Evolutionary conservation across 2,329 filamentous ascomycete genomes (phyloP).

Genomic region (Clonostachys chloroleuca): DNA sequence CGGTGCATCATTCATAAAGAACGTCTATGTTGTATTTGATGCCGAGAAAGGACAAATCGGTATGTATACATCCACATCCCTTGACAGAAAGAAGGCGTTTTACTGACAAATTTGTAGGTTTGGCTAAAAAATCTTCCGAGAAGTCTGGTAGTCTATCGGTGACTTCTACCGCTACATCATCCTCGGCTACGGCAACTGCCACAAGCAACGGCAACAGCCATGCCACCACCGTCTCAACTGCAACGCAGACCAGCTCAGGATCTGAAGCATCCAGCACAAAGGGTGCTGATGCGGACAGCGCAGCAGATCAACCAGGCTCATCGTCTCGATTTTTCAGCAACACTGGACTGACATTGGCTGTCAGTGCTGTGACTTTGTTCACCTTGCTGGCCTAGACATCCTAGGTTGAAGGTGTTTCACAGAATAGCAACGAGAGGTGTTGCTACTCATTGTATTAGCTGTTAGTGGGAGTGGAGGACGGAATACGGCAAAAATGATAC

Average conservation of each 20-base stretch:
- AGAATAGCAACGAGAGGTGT: no score
- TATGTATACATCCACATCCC: conserved; percentile 19
- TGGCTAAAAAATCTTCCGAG: conserved; percentile 1
- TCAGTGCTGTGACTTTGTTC: no score
- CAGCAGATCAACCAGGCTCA: no score
- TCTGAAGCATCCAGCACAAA: no score
- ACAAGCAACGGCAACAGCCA: background rate
- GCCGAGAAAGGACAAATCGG: conserved; percentile 63
- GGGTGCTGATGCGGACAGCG: no score
- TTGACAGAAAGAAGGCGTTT: background rate
- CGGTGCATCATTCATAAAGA: conserved; percentile 83
- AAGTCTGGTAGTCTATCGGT: background rate
- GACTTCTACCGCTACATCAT: background rate
- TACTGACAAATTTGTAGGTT: conserved; percentile 1
- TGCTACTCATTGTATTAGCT: no score
- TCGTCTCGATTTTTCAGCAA: no score
- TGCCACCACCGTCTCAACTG: background rate
- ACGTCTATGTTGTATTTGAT: conserved; percentile 85
- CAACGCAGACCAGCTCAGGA: background rate
- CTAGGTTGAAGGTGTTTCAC: no score
- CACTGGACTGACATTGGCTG: no score
- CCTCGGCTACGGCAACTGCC: background rate
- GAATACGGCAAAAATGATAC: no score
- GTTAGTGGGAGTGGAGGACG: no score
- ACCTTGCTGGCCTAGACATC: no score